Conservation (phyloP, 2,329 filamentous ascomycete genomes). For the Massarina eburnea region DNA sequence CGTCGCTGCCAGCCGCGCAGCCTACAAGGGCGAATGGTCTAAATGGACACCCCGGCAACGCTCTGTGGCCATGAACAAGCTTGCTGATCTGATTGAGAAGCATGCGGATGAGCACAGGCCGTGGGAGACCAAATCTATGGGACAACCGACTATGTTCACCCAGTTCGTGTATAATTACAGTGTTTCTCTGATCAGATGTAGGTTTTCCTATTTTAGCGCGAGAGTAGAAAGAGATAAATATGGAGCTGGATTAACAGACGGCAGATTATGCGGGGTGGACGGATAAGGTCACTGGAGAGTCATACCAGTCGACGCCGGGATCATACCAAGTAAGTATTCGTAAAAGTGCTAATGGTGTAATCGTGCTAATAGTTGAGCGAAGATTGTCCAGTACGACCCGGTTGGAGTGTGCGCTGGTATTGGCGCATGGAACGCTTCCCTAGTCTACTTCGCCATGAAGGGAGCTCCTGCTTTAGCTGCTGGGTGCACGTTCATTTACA, state of each 20-base stretch:
- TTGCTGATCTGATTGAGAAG: conserved; percentile 25
- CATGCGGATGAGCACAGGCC: conserved; percentile 13
- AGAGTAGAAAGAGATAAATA: not conserved
- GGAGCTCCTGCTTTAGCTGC: conserved; percentile 28
- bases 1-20: conserved; percentile 18
- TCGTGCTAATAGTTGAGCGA: not conserved
- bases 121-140: conserved; percentile 20
- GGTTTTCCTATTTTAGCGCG: not conserved
- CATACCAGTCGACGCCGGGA: conserved; percentile 21
- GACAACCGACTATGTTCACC: conserved; percentile 10
- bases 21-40: conserved; percentile 23
- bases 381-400: conserved; percentile 32
- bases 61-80: conserved; percentile 18
- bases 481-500: conserved; percentile 35
- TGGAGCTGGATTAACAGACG: not conserved
- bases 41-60: conserved; percentile 11
- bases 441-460: conserved; percentile 26
- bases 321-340: conserved; percentile 16
- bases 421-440: conserved; percentile 28
- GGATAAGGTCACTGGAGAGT: conserved; percentile 20
- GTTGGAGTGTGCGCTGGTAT: conserved; percentile 33
- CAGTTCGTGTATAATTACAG: not conserved
- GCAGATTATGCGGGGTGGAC: conserved; percentile 22
- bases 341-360: not conserved
- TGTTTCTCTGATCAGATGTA: conserved; percentile 4